Conservation (phyloP, 345 rosid genomes). For the Carallia pectinifolia region DNA sequence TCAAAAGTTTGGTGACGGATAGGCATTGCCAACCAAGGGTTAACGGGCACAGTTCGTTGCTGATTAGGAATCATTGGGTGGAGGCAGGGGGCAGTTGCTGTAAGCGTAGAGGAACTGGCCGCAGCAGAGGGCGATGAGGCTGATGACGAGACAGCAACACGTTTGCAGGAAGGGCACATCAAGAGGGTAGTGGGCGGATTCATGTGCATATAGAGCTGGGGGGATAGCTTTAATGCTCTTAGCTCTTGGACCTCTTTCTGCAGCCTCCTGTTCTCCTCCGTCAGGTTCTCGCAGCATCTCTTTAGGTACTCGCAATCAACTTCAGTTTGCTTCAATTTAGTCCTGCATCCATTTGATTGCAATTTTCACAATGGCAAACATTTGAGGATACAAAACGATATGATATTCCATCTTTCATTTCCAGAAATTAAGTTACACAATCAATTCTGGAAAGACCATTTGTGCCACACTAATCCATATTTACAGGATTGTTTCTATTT, state of each 20-base stretch:
- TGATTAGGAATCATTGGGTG: slow-evolving; percentile 19
- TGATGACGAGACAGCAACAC: slow-evolving; percentile 50
- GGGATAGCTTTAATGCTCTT: slow-evolving; percentile 77
- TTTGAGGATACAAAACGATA: too few species aligned
- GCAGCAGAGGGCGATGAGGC: slow-evolving; percentile 27
- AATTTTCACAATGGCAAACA: too few species aligned
- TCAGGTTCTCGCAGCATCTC: slow-evolving; percentile 75
- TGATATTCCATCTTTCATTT: too few species aligned
- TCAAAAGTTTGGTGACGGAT: slow-evolving; percentile 27
- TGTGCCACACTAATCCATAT: too few species aligned
- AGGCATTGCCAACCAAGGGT: slow-evolving; percentile 55
- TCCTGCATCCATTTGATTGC: slow-evolving; percentile 39
- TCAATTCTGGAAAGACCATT: too few species aligned
- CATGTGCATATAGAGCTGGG: slow-evolving; percentile 80
- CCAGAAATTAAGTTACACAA: too few species aligned
- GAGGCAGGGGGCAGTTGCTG: slow-evolving; percentile 17
- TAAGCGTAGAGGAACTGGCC: slow-evolving; percentile 14
- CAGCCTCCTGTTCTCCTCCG: slow-evolving; percentile 68
- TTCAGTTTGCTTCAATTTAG: slow-evolving; percentile 89
- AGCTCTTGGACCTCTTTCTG: slow-evolving; percentile 89
- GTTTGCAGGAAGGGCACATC: slow-evolving; percentile 89
- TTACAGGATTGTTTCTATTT: too few species aligned
- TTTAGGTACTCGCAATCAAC: slow-evolving; percentile 80
- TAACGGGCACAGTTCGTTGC: slow-evolving; percentile 30
- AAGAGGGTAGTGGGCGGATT: slow-evolving; percentile 88